Percentiles rank a stretch among this genome's conserved stretches.
These are phyloP conservation scores for Mucor saturninus DNA, from an alignment of 371 early-diverging fungal genomes.

Conservation along the genomic window DNA sequence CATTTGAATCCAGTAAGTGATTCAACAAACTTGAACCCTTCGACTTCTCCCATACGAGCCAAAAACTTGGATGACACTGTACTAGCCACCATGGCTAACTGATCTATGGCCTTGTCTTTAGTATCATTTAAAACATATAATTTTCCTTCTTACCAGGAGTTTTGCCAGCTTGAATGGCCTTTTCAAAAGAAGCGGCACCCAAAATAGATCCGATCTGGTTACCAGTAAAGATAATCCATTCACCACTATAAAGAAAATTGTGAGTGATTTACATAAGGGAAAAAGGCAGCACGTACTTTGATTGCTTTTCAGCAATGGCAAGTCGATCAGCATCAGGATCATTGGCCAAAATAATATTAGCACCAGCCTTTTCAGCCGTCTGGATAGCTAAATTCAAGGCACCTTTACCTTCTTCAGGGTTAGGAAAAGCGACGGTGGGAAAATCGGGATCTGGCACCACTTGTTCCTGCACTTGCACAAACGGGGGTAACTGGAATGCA, in stretches of 20 bases:
- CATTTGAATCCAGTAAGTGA: constrained; percentile 97
- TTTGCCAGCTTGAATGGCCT: constrained; percentile 58
- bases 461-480: constrained; percentile 71
- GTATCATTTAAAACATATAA: neutral
- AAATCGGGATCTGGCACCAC: constrained; percentile 89
- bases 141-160: constrained; percentile 41
- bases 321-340: constrained; percentile 98
- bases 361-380: constrained; percentile 65
- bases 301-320: constrained; percentile 83
- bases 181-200: constrained; percentile 74
- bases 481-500: constrained; percentile 69
- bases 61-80: constrained; percentile 92
- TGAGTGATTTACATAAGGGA: too few relatives aligned
- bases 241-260: constrained; percentile 40
- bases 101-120: constrained; percentile 29
- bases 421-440: constrained; percentile 91
- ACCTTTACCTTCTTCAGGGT: constrained; percentile 93
- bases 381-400: constrained; percentile 81
- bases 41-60: constrained; percentile 71
- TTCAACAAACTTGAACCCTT: constrained; percentile 87
- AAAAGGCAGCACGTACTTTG: constrained; percentile 29
- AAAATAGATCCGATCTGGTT: constrained; percentile 92
- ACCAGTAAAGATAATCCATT: constrained; percentile 88
- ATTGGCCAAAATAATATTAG: constrained; percentile 88
- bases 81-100: constrained; percentile 85